Conservation (phyloP, 257 asterid genomes). For the Echium plantagineum region DNA sequence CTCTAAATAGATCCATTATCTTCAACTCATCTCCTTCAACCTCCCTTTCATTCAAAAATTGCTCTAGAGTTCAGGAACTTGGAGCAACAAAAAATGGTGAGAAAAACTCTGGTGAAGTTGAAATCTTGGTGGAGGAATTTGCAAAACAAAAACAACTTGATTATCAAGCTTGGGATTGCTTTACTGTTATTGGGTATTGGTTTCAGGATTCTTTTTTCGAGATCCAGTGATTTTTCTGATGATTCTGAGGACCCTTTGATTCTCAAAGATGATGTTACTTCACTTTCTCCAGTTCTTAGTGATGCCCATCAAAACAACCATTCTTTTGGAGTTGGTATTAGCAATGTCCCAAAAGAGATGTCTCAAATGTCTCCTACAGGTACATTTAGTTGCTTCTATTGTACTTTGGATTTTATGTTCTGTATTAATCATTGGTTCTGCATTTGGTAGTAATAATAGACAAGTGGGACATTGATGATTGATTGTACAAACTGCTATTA, state of each 20-base stretch:
- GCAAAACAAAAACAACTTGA: conserved; percentile 34
- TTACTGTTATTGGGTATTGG: conserved; percentile 45
- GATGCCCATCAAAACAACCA: no score
- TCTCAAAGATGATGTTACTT: conserved; percentile 7
- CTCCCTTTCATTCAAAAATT: no score
- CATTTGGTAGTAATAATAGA: no score
- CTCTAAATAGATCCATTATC: no score
- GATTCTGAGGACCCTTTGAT: conserved; percentile 14
- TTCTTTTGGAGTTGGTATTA: no score
- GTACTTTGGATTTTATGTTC: not conserved
- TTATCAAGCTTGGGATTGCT: conserved; percentile 45
- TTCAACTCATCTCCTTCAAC: no score
- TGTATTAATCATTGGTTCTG: no score
- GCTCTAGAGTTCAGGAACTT: no score
- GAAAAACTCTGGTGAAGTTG: conserved; percentile 28
- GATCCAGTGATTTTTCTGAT: conserved; percentile 33
- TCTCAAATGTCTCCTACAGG: not conserved
- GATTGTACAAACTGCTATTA: no score
- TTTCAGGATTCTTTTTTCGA: conserved; percentile 32
- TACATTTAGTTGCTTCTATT: not conserved
- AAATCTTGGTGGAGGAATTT: conserved; percentile 35
- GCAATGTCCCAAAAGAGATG: not conserved
- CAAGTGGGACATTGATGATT: no score
- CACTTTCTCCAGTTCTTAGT: conserved; percentile 5
- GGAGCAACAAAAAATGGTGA: conserved; percentile 15